These are phyloP conservation scores for Tricholomella constricta DNA, from an alignment of 768 basidiomycete genomes.

Conservation along the genomic window DNA sequence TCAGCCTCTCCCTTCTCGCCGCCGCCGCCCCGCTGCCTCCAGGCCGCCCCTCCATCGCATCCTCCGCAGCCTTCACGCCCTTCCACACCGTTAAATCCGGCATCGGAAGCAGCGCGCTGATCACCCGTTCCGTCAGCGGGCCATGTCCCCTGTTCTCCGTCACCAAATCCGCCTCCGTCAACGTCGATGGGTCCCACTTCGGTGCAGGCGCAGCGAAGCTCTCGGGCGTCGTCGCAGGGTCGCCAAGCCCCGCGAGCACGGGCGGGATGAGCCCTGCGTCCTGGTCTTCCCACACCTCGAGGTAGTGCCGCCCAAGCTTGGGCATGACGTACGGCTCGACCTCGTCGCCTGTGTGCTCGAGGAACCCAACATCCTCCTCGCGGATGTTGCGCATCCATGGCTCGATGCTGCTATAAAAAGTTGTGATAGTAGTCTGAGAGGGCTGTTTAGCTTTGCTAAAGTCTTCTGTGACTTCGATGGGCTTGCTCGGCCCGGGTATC, in stretches of 20 bases:
- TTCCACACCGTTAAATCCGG: conserved; percentile 67
- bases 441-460: conserved; percentile 85
- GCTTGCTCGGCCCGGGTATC: conserved; percentile 79
- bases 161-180: conserved; percentile 68
- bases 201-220: conserved; percentile 54
- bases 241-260: conserved; percentile 26
- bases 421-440: conserved; percentile 64
- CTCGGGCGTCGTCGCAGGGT: conserved; percentile 33
- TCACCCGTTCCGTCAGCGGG: conserved; percentile 82
- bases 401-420: conserved; percentile 89
- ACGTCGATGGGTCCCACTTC: conserved; percentile 82
- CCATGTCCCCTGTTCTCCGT: conserved; percentile 84
- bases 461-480: conserved; percentile 84
- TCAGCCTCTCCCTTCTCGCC: conserved; percentile 71
- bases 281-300: conserved; percentile 92
- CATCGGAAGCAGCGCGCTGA: conserved; percentile 72
- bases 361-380: conserved; percentile 94
- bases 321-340: conserved; percentile 87
- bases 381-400: conserved; percentile 87
- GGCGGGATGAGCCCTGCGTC: conserved; percentile 54
- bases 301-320: conserved; percentile 83
- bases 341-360: conserved; percentile 90
- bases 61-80: conserved; percentile 81
- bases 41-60: conserved; percentile 81
- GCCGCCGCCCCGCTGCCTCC: conserved; percentile 81